These are phyloP conservation scores for Ceratocystis diversiconidia DNA, from an alignment of 2,329 filamentous ascomycete species.

Conservation along the genomic window DNA sequence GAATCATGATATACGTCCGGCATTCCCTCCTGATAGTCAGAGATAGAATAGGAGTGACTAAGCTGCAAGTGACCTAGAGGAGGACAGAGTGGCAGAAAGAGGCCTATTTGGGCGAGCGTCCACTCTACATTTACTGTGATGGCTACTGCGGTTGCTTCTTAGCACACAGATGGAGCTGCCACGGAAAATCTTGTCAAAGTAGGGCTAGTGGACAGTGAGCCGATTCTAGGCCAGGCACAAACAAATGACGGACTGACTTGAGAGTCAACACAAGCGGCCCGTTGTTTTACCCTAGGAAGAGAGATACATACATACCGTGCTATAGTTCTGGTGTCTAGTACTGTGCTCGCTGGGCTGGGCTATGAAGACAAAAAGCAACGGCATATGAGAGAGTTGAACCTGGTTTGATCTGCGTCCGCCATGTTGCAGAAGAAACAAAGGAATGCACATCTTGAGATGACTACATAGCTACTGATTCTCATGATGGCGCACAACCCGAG, in stretches of 20 bases:
- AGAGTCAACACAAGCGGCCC: background rate
- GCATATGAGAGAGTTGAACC: background rate
- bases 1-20: too few relatives aligned
- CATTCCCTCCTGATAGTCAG: too few relatives aligned
- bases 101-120: background rate
- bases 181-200: background rate
- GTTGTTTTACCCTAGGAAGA: background rate
- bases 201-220: background rate
- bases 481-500: background rate
- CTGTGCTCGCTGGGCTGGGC: background rate
- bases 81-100: too few relatives aligned
- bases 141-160: background rate
- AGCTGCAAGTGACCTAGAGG: too few relatives aligned
- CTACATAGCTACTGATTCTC: background rate
- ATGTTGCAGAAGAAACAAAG: background rate
- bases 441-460: background rate
- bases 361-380: background rate
- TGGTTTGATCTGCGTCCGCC: background rate
- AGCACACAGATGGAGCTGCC: background rate
- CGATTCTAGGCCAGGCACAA: background rate
- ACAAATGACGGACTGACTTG: background rate
- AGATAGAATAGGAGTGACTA: too few relatives aligned
- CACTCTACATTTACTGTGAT: background rate
- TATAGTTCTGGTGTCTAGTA: background rate
- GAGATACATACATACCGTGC: background rate